phyloP scores from a whole-genome alignment of 2,329 filamentous ascomycete genomes.

The Byssothecium circinans region DNA sequence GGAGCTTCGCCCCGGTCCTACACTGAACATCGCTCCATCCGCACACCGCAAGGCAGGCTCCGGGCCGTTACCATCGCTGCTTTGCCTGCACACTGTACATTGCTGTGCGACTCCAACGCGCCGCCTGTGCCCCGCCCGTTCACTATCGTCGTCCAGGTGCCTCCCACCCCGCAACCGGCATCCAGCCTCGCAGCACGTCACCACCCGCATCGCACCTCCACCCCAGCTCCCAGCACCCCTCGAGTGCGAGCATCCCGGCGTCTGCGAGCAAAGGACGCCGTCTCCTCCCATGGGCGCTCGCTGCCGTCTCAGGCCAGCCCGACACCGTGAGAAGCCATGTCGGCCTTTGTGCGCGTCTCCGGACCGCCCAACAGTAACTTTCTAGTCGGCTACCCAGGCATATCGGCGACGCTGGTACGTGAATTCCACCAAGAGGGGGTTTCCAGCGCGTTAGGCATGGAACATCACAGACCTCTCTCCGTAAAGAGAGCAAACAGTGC shows the following conservation, averaged over 20 bases:
- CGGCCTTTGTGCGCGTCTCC: constrained; percentile 91
- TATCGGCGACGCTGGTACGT: constrained; percentile 93
- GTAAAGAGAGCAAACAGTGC: constrained; percentile 14
- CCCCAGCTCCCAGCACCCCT: background rate
- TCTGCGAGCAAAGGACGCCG: constrained; percentile 15
- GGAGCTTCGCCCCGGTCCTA: background rate
- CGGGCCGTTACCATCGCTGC: background rate
- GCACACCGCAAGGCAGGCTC: background rate
- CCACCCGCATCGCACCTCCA: background rate
- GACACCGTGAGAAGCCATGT: constrained; percentile 44
- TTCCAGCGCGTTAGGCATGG: background rate
- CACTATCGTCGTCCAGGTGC: background rate
- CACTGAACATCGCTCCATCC: background rate
- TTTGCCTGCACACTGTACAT: background rate
- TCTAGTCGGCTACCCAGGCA: constrained; percentile 94
- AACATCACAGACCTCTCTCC: constrained; percentile 4
- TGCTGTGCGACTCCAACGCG: background rate
- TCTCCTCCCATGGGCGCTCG: constrained; percentile 39
- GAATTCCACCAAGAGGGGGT: background rate
- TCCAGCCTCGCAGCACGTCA: background rate
- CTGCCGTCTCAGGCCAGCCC: constrained; percentile 38
- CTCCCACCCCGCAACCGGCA: constrained; percentile 2
- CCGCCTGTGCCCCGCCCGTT: constrained; percentile 4
- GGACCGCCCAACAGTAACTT: constrained; percentile 97
- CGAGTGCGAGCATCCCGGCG: constrained; percentile 4